Evolutionary conservation across 495 filamentous ascomycete genomes (phyloP).

Genomic region (Diplogelasinospora grovesii): DNA sequence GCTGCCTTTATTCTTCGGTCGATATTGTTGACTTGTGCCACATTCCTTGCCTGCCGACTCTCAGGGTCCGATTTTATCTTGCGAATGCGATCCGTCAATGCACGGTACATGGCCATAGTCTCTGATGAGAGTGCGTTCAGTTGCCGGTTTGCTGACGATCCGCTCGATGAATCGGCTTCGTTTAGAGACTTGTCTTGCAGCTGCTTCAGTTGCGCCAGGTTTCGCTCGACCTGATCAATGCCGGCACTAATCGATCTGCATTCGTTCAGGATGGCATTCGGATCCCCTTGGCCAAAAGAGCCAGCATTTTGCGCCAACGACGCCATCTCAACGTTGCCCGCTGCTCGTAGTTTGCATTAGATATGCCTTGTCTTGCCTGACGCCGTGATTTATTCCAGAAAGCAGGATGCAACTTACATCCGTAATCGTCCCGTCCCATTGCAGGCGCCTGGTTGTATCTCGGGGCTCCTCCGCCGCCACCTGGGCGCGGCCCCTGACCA

Average conservation of each 20-base stretch:
- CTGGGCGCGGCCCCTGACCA: conserved; percentile 40
- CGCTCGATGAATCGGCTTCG: conserved; percentile 49
- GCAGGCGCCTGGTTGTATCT: conserved; percentile 33
- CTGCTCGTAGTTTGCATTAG: no score
- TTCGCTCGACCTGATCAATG: conserved; percentile 66
- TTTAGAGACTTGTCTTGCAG: conserved; percentile 54
- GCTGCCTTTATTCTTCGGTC: conserved; percentile 72
- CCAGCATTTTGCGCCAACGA: conserved; percentile 45
- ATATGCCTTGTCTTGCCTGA: conserved; percentile 5
- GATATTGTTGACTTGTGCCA: conserved; percentile 68
- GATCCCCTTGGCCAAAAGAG: conserved; percentile 42
- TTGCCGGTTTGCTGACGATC: conserved; percentile 45
- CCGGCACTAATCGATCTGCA: conserved; percentile 69
- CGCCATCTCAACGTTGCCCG: conserved; percentile 56
- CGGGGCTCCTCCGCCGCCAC: conserved; percentile 28
- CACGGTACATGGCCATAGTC: conserved; percentile 74
- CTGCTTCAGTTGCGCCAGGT: conserved; percentile 50
- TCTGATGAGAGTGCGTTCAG: conserved; percentile 56
- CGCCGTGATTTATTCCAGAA: background rate
- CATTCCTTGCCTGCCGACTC: conserved; percentile 59
- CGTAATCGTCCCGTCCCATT: conserved; percentile 42
- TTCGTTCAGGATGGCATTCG: conserved; percentile 75
- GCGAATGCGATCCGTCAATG: conserved; percentile 66
- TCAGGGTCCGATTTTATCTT: conserved; percentile 73
- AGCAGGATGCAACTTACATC: conserved; percentile 33